Evolutionary conservation across 2,329 filamentous ascomycete genomes (phyloP).

Genomic region (Thermomyces lanuginosus): DNA sequence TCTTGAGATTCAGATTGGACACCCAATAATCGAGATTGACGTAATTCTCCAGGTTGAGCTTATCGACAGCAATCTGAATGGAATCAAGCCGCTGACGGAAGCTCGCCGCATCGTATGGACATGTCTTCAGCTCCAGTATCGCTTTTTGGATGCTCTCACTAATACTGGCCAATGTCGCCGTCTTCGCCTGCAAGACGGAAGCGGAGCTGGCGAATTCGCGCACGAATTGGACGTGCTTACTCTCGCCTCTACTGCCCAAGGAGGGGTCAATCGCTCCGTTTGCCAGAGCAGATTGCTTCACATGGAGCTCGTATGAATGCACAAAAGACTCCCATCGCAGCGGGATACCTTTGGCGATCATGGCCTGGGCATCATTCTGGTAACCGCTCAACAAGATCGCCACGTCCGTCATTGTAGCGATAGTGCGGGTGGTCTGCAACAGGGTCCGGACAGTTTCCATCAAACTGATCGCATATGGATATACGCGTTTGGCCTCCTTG

Average conservation of each 20-base stretch:
- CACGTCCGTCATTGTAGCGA: constrained; percentile 72
- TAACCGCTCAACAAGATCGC: constrained; percentile 79
- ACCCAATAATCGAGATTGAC: constrained; percentile 90
- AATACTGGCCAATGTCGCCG: constrained; percentile 58
- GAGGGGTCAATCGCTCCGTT: constrained; percentile 44
- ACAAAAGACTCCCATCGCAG: constrained; percentile 97
- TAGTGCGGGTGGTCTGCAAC: constrained; percentile 70
- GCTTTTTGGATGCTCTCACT: constrained; percentile 70
- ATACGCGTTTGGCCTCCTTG: constrained; percentile 96
- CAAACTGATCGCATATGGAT: constrained; percentile 90
- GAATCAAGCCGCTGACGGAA: constrained; percentile 68
- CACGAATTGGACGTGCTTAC: constrained; percentile 92
- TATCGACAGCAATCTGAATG: constrained; percentile 85
- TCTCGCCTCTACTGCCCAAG: constrained; percentile 49
- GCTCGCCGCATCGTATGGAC: constrained; percentile 61
- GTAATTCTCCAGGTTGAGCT: constrained; percentile 90
- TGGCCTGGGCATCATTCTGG: constrained; percentile 69
- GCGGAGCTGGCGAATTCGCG: constrained; percentile 81
- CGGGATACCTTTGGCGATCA: constrained; percentile 75
- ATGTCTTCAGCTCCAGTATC: constrained; percentile 65
- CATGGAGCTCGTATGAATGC: constrained; percentile 83
- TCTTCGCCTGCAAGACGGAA: constrained; percentile 76
- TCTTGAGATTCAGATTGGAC: constrained; percentile 64
- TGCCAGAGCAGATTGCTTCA: constrained; percentile 46
- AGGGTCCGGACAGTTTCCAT: constrained; percentile 98